Evolutionary conservation across 306 rosid species (phyloP).

Genomic region (Sicyos baderoa): DNA sequence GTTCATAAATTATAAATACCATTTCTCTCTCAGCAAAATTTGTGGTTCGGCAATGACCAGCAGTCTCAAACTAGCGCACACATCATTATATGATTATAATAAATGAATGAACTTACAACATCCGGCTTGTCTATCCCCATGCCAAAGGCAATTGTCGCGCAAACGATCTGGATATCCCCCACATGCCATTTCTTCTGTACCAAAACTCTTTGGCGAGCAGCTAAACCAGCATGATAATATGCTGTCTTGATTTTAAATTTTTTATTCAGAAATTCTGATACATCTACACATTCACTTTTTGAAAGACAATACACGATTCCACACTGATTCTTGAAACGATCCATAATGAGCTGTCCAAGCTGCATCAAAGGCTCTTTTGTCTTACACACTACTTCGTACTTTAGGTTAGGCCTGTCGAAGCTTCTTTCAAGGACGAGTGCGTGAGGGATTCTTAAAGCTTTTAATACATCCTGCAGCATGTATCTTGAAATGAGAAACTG

Average conservation of each 20-base stretch:
- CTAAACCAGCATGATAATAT: conserved; percentile 86
- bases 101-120: conserved; percentile 65
- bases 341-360: conserved; percentile 53
- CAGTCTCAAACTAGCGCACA: conserved; percentile 4
- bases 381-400: conserved; percentile 76
- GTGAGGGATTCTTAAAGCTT: conserved; percentile 66
- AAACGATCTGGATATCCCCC: conserved; percentile 78
- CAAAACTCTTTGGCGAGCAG: conserved; percentile 68
- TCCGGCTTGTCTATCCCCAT: conserved; percentile 98
- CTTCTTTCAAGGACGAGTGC: conserved; percentile 91
- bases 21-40: background rate
- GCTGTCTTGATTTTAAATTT: conserved; percentile 63
- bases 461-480: conserved; percentile 66
- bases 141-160: conserved; percentile 97
- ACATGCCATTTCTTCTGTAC: conserved; percentile 84
- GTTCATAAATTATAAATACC: background rate
- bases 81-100: background rate
- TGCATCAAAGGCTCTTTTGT: conserved; percentile 71
- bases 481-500: conserved; percentile 2
- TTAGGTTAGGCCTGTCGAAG: conserved; percentile 92
- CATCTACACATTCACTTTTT: conserved; percentile 83
- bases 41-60: background rate
- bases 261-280: conserved; percentile 58
- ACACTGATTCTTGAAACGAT: conserved; percentile 59
- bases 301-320: conserved; percentile 96